These are phyloP conservation scores for Xylaria sp. DNA, from an alignment of 2,329 filamentous ascomycete genomes.

Conservation along the genomic window DNA sequence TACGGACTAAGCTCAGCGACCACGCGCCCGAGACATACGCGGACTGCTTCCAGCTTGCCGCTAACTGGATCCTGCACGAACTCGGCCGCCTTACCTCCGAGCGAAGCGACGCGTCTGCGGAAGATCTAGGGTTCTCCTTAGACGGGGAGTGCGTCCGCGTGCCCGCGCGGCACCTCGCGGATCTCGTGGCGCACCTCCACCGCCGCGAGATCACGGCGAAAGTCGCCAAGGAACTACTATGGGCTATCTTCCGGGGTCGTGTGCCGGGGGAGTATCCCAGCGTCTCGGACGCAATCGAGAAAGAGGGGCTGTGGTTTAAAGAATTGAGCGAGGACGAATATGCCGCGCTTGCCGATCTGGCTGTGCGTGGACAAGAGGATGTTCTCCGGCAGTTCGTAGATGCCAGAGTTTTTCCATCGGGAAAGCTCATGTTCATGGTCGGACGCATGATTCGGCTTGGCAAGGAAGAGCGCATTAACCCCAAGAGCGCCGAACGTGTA, in stretches of 20 bases:
- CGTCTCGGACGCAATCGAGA: slow-evolving; percentile 58
- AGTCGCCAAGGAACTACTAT: slow-evolving; percentile 67
- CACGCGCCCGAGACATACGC: slow-evolving; percentile 43
- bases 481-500: slow-evolving; percentile 59
- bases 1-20: slow-evolving; percentile 45
- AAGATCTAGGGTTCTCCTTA: slow-evolving; percentile 52
- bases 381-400: slow-evolving; percentile 58
- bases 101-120: slow-evolving; percentile 47
- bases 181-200: slow-evolving; percentile 61
- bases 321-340: slow-evolving; percentile 62
- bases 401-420: slow-evolving; percentile 60
- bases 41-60: slow-evolving; percentile 58
- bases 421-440: slow-evolving; percentile 69
- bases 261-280: slow-evolving; percentile 51
- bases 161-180: slow-evolving; percentile 58
- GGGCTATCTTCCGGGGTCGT: slow-evolving; percentile 61
- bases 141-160: slow-evolving; percentile 60
- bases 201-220: slow-evolving; percentile 62
- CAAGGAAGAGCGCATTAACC: slow-evolving; percentile 64
- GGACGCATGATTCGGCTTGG: slow-evolving; percentile 67
- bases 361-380: slow-evolving; percentile 58
- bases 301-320: slow-evolving; percentile 63
- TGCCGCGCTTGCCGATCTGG: slow-evolving; percentile 55
- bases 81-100: slow-evolving; percentile 73
- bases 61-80: slow-evolving; percentile 79